Evolutionary conservation across 2,329 filamentous ascomycete species (phyloP), one percentile per base, ranked within the genome.

Genomic region (Neofusicoccum ribis): DNA sequence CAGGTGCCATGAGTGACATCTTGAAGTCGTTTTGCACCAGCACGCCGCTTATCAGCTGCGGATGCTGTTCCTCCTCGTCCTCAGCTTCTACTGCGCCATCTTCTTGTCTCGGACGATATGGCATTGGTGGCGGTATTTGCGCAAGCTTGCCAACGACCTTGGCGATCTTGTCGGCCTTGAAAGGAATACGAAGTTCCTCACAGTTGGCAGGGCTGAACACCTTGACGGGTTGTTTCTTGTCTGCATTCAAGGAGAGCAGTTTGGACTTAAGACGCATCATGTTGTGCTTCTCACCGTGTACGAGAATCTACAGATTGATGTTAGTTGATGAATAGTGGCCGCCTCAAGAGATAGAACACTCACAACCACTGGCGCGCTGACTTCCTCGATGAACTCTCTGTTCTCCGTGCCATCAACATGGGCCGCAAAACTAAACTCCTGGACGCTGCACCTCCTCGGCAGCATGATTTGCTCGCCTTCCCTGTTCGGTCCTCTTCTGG

Each of bases 11-110:
- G 39, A 99, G 84, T 0, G 91, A 96, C 74, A 99, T 87, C 77
- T 98, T 97, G 78, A 99, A 98, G 76, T 97, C 95, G 76, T 96
- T 98, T 71, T 98, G 94, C 7, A 99, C 93, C 15, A 99, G 84
- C 0, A 99, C 95, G 34, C 95, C 95, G 0, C 90, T 91, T 71
- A 99, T 87, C 49, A 98, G 83, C 64, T 86, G 82, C 1, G 79
- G 70, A 34, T 76, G 68, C 44, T 72, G 65, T 37, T 67, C 23
- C 63, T 64, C 60, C 23, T 68, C 69, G 43, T 74, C 72, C 36
- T 68, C 70, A 46, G 74, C 69, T 66, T 71, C 65, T 17, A 70
- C 69, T 4, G 70, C 68, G 8, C 72, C 74, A 14, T 81, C 81
- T 27, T 81, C 79, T 5, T 81, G 76, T n/a, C 84, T 69, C 20